Evolutionary conservation across 306 rosid genomes (phyloP).

Genomic region (Lablab purpureus): DNA sequence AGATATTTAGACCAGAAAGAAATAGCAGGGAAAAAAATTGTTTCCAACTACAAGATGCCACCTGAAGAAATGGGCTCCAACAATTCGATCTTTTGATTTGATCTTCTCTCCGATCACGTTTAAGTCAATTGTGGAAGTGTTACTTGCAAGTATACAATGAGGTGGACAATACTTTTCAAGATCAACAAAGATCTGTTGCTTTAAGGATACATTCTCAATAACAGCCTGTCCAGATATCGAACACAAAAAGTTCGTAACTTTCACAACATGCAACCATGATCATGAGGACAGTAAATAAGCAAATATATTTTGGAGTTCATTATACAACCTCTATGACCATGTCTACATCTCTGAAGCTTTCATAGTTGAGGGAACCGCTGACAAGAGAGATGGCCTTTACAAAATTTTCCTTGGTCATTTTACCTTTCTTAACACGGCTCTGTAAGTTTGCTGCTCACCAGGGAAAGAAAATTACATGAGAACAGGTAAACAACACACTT

Average conservation of each 20-base stretch:
- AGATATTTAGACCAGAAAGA: slow-evolving; percentile 29
- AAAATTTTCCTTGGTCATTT: slow-evolving; percentile 76
- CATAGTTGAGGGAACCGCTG: slow-evolving; percentile 74
- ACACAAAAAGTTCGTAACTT: slow-evolving; percentile 36
- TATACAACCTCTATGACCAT: slow-evolving; percentile 89
- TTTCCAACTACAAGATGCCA: slow-evolving; percentile 39
- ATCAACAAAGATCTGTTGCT: slow-evolving; percentile 92
- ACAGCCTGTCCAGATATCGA: slow-evolving; percentile 81
- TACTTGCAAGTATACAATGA: slow-evolving; percentile 92
- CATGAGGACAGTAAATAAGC: background rate
- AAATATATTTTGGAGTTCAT: slow-evolving; percentile 32
- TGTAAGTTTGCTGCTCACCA: slow-evolving; percentile 79
- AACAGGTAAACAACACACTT: slow-evolving; percentile 17
- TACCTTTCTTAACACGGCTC: slow-evolving; percentile 89
- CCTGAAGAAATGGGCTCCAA: slow-evolving; percentile 99
- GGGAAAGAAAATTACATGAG: slow-evolving; percentile 19
- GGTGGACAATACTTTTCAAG: slow-evolving; percentile 91
- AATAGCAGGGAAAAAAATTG: background rate
- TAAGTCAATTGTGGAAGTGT: slow-evolving; percentile 98
- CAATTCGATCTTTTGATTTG: slow-evolving; percentile 78
- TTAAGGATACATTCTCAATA: slow-evolving; percentile 83
- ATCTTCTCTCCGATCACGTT: slow-evolving; percentile 86
- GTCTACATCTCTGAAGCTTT: slow-evolving; percentile 89
- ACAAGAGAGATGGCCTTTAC: slow-evolving; percentile 77
- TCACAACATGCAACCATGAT: slow-evolving; percentile 35